Percentiles rank a stretch among this genome's conserved stretches.
Evolutionary conservation across 2,329 filamentous ascomycete genomes (phyloP).

Genomic region (Fusarium guadeloupense): DNA sequence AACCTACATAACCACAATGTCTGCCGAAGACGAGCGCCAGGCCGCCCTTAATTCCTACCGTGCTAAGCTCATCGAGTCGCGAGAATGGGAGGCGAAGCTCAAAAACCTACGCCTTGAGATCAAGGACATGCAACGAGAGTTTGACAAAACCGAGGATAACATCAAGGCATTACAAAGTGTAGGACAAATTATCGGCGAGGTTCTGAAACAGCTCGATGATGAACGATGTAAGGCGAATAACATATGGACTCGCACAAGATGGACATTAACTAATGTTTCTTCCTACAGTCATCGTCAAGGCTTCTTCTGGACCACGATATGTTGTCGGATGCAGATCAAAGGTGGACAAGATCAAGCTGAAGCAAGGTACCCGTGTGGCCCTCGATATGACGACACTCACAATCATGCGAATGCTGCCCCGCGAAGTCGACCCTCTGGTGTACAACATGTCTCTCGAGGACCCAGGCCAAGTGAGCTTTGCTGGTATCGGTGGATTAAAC

Average conservation of each 20-base stretch:
- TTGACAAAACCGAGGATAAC: constrained; percentile 97
- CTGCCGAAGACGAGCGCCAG: constrained; percentile 67
- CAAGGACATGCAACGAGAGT: constrained; percentile 93
- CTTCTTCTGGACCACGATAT: constrained; percentile 95
- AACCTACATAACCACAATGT: constrained; percentile 51
- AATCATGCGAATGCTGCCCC: constrained; percentile 99
- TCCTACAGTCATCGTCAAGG: constrained; percentile 90
- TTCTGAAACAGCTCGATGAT: constrained; percentile 97
- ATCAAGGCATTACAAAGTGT: constrained; percentile 99
- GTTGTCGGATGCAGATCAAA: constrained; percentile 98
- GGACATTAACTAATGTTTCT: constrained; percentile 30
- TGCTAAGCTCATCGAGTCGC: constrained; percentile 86
- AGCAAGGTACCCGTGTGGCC: constrained; percentile 96
- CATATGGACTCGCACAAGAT: constrained; percentile 7
- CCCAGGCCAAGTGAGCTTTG: constrained; percentile 96
- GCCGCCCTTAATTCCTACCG: constrained; percentile 82
- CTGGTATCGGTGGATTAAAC: constrained; percentile 95
- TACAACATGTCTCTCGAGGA: constrained; percentile 99
- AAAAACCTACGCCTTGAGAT: constrained; percentile 94
- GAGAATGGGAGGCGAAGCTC: constrained; percentile 98
- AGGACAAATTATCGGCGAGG: constrained; percentile 98
- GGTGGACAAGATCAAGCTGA: constrained; percentile 95
- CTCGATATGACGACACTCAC: constrained; percentile 99
- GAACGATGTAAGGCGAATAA: constrained; percentile 81
- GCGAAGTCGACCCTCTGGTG: constrained; percentile 96